phyloP scores from a whole-genome alignment of 2,329 filamentous ascomycete genomes.

The Amauroascus niger region DNA sequence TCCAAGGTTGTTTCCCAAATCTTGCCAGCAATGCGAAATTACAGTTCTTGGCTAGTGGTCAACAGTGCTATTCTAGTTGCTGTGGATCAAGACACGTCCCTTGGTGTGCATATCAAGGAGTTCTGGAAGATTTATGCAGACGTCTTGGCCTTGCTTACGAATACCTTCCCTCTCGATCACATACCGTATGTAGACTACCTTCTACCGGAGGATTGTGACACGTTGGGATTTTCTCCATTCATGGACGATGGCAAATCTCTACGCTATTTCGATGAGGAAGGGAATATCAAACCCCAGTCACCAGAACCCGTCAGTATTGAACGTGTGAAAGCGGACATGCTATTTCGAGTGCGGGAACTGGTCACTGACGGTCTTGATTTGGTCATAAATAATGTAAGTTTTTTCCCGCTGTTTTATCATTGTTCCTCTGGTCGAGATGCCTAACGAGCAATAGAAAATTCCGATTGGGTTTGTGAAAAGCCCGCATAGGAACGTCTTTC shows the following conservation, averaged over 20 bases:
- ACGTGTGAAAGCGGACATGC: constrained; percentile 53
- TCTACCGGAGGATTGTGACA: constrained; percentile 58
- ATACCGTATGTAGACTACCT: constrained; percentile 52
- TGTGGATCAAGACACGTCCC: constrained; percentile 44
- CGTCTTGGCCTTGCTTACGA: constrained; percentile 50
- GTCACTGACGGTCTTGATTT: constrained; percentile 52
- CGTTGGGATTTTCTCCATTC: constrained; percentile 55
- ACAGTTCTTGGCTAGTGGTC: constrained; percentile 57
- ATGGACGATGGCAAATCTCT: constrained; percentile 41
- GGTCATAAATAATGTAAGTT: constrained; percentile 40
- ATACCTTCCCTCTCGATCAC: constrained; percentile 49
- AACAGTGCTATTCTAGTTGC: constrained; percentile 47
- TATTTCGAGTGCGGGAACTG: constrained; percentile 55
- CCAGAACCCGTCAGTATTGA: constrained; percentile 33
- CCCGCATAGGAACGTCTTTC: constrained; percentile 39
- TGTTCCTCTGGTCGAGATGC: constrained; percentile 17
- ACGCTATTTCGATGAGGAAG: constrained; percentile 43
- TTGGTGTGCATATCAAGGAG: constrained; percentile 50
- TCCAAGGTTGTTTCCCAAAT: constrained; percentile 50
- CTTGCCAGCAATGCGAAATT: constrained; percentile 55
- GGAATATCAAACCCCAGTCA: constrained; percentile 43
- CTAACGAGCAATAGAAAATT: constrained; percentile 31
- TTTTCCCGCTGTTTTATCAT: constrained; percentile 14
- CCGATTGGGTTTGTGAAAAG: constrained; percentile 41
- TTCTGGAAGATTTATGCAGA: constrained; percentile 59